Conservation (phyloP, 805 yeast species). For the Yarrowia yakushimensis region DNA sequence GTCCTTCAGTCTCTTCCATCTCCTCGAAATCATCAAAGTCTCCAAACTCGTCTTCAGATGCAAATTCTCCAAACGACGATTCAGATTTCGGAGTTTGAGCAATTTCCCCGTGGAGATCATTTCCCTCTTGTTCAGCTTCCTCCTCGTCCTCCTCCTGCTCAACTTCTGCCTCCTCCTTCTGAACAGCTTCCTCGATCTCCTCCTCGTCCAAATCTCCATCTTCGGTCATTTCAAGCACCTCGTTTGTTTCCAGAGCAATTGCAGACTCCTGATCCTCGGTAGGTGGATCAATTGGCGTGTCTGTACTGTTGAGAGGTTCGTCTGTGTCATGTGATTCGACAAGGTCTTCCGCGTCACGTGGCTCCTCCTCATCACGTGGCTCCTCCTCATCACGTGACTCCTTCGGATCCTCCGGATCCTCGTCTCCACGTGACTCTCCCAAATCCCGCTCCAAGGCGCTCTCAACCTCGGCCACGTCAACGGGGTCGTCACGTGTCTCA, state of each 20-base stretch:
- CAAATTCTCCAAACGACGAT: not conserved
- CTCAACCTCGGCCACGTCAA: not conserved
- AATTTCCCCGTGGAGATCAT: not conserved
- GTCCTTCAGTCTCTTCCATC: constrained; percentile 29
- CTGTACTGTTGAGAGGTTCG: not conserved
- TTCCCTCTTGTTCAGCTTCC: not conserved
- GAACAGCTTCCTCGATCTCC: not conserved
- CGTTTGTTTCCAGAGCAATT: not conserved
- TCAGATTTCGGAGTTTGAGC: not conserved
- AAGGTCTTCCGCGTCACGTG: no score
- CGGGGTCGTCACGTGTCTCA: not conserved
- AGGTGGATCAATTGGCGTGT: not conserved
- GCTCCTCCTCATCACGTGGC: not conserved
- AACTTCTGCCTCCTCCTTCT: not conserved
- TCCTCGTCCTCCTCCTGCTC: not conserved
- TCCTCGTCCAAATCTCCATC: not conserved
- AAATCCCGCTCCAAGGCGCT: not conserved
- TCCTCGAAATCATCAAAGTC: constrained; percentile 41
- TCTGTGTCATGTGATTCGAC: no score
- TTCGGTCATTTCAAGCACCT: not conserved
- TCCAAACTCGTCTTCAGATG: constrained; percentile 33
- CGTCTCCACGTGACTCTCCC: not conserved
- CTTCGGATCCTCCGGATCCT: not conserved
- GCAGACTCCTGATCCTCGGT: not conserved
- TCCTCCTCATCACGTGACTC: not conserved